Evolutionary conservation across 306 rosid species (phyloP).

Genomic region (Corylus americana): DNA sequence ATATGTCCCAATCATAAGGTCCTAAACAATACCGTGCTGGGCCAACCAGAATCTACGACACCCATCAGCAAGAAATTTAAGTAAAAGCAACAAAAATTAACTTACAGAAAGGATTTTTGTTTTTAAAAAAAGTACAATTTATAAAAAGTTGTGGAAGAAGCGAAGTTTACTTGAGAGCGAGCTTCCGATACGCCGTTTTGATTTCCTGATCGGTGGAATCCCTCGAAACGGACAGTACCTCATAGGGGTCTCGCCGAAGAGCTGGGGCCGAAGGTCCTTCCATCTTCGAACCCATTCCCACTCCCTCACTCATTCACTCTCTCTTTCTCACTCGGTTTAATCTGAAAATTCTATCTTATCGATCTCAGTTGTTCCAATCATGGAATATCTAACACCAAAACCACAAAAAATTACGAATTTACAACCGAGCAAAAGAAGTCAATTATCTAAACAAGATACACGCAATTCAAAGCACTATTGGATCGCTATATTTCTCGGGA

Average conservation of each 20-base stretch:
- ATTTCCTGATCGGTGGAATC: constrained; percentile 90
- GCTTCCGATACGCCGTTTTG: constrained; percentile 89
- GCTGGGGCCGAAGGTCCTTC: constrained; percentile 88
- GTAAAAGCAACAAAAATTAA: constrained; percentile 7
- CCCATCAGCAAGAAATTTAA: constrained; percentile 2
- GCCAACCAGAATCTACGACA: neutral
- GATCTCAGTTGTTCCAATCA: constrained; percentile 29
- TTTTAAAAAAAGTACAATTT: neutral
- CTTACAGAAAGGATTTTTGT: too few relatives aligned
- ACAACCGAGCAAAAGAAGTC: constrained; percentile 13
- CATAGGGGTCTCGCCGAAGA: constrained; percentile 89
- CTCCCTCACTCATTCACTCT: constrained; percentile 19
- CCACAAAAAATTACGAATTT: neutral
- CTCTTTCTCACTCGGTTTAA: constrained; percentile 8
- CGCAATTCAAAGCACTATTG: constrained; percentile 55
- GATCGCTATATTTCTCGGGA: constrained; percentile 48
- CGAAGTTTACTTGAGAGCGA: constrained; percentile 82
- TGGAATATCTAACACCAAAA: constrained; percentile 16
- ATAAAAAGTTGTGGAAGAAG: neutral
- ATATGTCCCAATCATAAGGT: constrained; percentile 5
- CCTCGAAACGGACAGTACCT: constrained; percentile 68
- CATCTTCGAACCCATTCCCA: constrained; percentile 67
- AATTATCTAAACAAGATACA: constrained; percentile 16
- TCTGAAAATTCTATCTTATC: constrained; percentile 21
- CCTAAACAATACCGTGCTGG: neutral